Evolutionary conservation across 2,329 filamentous ascomycete species (phyloP).

Genomic region (Penicillium digitatum): DNA sequence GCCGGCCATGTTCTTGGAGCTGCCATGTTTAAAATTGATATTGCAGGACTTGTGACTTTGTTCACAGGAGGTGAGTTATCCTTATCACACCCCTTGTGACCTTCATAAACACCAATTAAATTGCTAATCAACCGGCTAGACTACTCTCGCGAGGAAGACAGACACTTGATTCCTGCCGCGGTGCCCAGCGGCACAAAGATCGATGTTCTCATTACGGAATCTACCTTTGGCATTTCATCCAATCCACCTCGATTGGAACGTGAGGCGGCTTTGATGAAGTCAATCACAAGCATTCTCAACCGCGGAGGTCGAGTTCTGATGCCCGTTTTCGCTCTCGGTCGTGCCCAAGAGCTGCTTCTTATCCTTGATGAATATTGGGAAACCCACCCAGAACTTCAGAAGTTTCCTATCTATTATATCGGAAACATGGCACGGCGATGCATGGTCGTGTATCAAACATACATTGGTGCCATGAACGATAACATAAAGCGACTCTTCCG

Average conservation of each 20-base stretch:
- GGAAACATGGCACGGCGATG: constrained; percentile 92
- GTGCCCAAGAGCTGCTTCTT: constrained; percentile 87
- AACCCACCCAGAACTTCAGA: constrained; percentile 81
- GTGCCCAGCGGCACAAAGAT: constrained; percentile 86
- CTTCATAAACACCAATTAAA: too few relatives aligned
- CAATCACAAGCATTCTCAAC: constrained; percentile 85
- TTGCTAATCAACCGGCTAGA: constrained; percentile 47
- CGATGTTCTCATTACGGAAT: constrained; percentile 95
- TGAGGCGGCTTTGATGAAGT: constrained; percentile 91
- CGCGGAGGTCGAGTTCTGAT: constrained; percentile 88
- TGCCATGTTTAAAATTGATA: constrained; percentile 97
- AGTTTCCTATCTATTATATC: constrained; percentile 94
- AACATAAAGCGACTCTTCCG: constrained; percentile 96
- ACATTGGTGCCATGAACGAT: constrained; percentile 97
- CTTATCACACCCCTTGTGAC: too few relatives aligned
- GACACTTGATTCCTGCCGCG: constrained; percentile 89
- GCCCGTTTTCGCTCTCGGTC: constrained; percentile 89
- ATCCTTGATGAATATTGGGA: constrained; percentile 98
- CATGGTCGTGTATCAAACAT: constrained; percentile 98
- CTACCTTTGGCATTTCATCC: constrained; percentile 92
- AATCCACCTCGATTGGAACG: constrained; percentile 87
- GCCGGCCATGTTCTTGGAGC: constrained; percentile 97
- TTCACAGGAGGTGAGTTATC: constrained; percentile 67
- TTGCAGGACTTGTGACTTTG: constrained; percentile 91
- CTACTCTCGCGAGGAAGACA: constrained; percentile 92